Evolutionary conservation across 2,329 filamentous ascomycete species (phyloP).

Genomic region (Intubia oerlemansii): DNA sequence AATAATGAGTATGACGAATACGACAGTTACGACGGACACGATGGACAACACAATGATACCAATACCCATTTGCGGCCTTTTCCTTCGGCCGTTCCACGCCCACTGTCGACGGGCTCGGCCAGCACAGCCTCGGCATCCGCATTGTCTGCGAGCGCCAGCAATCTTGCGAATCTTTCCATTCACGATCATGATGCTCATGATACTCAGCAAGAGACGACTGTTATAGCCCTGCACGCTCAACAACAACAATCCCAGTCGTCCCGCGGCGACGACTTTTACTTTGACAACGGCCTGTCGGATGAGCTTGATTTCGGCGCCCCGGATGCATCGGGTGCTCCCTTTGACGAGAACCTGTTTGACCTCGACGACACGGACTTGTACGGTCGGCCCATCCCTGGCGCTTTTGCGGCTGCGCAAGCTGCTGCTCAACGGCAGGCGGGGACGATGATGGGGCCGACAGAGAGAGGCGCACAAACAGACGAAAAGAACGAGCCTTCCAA

Average conservation of each 20-base stretch:
- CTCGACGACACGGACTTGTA: conserved; percentile 41
- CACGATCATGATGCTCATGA: too few species aligned
- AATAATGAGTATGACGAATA: background rate
- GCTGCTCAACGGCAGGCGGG: conserved; percentile 11
- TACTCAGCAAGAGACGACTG: too few species aligned
- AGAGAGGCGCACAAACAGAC: background rate
- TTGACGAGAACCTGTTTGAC: conserved; percentile 58
- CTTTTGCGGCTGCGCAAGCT: conserved; percentile 31
- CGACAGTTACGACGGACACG: conserved; percentile 7
- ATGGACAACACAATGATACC: background rate
- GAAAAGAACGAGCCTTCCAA: background rate
- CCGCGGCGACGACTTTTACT: conserved; percentile 44
- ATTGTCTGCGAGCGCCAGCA: too few species aligned
- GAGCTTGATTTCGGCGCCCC: conserved; percentile 25
- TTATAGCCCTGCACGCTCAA: too few species aligned
- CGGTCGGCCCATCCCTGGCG: conserved; percentile 35
- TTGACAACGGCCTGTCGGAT: conserved; percentile 27
- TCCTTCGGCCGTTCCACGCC: too few species aligned
- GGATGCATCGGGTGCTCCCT: conserved; percentile 31
- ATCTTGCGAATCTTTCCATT: too few species aligned
- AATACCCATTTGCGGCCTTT: too few species aligned
- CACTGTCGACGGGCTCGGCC: too few species aligned
- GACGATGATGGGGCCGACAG: background rate
- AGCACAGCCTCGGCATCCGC: too few species aligned
- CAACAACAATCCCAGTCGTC: too few species aligned